A percentile compares a stretch with the other conserved stretches of the same genome.
These are phyloP conservation scores for Stephania japonica DNA, from an alignment of 164 flowering plant species.

Conservation along the genomic window DNA sequence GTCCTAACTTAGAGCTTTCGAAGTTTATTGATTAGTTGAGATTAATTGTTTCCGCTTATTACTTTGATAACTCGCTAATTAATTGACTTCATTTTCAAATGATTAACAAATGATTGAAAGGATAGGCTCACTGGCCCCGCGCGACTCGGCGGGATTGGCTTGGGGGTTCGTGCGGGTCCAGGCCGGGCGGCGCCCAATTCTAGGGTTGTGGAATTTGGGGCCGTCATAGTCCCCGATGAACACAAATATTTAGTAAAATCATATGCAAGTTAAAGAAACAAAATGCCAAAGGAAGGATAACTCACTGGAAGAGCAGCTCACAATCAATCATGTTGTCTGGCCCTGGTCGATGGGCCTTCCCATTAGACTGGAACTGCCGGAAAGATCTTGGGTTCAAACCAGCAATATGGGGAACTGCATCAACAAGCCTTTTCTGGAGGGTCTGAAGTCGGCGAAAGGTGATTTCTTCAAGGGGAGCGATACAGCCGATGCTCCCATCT, in stretches of 20 bases:
- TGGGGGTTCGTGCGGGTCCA: too few relatives aligned
- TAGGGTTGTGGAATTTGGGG: too few relatives aligned
- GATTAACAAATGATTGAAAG: too few relatives aligned
- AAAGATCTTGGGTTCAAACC: slow-evolving; percentile 86
- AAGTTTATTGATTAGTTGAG: too few relatives aligned
- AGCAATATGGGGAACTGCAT: slow-evolving; percentile 84
- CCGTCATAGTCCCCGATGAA: neutral
- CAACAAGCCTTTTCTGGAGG: slow-evolving; percentile 78
- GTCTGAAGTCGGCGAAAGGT: slow-evolving; percentile 90
- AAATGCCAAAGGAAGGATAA: slow-evolving; percentile 11
- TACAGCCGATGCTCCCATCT: slow-evolving; percentile 93
- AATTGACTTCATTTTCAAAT: too few relatives aligned
- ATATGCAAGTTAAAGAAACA: neutral
- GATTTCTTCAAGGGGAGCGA: slow-evolving; percentile 95
- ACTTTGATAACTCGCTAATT: too few relatives aligned
- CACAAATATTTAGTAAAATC: neutral
- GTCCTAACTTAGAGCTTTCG: too few relatives aligned
- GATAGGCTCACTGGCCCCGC: too few relatives aligned
- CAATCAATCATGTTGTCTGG: slow-evolving; percentile 96
- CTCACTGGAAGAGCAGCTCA: slow-evolving; percentile 94
- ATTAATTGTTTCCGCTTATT: too few relatives aligned
- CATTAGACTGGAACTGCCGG: slow-evolving; percentile 75
- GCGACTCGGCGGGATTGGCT: too few relatives aligned
- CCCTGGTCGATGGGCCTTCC: slow-evolving; percentile 93
- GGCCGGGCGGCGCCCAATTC: too few relatives aligned